Base-by-base conservation (phyloP, 495 filamentous ascomycete species). In the Cudoniella acicularis region DNA sequence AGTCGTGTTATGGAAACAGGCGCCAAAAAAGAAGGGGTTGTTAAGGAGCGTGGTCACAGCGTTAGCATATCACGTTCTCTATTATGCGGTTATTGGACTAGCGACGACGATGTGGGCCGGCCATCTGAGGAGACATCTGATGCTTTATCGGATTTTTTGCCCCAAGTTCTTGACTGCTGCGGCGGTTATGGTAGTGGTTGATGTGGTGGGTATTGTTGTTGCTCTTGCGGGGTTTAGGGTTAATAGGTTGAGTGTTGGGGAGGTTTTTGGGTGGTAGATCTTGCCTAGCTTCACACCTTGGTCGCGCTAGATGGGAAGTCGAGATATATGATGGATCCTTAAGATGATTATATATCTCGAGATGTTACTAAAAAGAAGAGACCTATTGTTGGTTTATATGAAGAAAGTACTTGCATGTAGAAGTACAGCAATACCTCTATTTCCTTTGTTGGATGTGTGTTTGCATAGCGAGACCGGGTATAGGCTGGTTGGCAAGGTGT, bases 121-220 rank as follows among this genome's bases (percentile, higher is more conserved):
- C 6, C 83, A 89, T 65, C 74, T 99, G 52, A 76, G 95, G 40
- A 79, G 94, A 50, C 94, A 99, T 74, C 77, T 98, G 48, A 98
- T 98, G 95, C 77, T 98, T 26, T 97, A 93, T 73, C 84, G 95
- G n/a, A 91, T 98, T 52, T 98, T 98, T 64, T 85, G 77, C 70
- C 94, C 94, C 27, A 70, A 91, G 36, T 98, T 91, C 71, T 90
- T 98, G 90, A 81, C 89, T 62, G 91, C 88, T 1, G 88, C 88
- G 0, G 75, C 77, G 1, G 83, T 87, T 36, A 62, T 97, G 52
- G 63, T 91, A 18, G 79, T 91, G 13, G 85, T 94, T 11, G 94
- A 98, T 64, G 55, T 94, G 0, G 79, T 96, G 20, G 79, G 83
- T 1, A 78, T 90, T 13, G 25, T 86, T 18, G 78, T 96, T 17